phyloP scores from a whole-genome alignment of 1,284 basidiomycete species.

The Puccinia coronata region DNA sequence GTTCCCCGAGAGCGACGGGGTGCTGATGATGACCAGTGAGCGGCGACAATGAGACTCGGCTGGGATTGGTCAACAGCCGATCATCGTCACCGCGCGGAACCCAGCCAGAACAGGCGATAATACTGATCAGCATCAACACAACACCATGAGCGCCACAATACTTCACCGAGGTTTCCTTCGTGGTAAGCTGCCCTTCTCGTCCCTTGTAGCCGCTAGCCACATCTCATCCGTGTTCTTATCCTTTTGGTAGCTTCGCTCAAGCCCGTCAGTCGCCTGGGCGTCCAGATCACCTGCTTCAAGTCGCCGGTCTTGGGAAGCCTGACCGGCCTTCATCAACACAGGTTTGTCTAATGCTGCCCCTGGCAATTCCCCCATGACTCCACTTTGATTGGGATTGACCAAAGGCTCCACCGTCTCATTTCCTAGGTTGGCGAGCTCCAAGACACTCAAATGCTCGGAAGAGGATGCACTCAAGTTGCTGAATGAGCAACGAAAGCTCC shows the following conservation, averaged over 20 bases:
- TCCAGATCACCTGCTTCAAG: slow-evolving; percentile 3
- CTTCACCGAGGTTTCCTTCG: slow-evolving; percentile 5
- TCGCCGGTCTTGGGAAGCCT: slow-evolving; percentile 18
- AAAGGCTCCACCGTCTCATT: background rate
- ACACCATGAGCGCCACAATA: background rate
- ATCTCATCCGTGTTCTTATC: slow-evolving; percentile 2
- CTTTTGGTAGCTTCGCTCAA: slow-evolving; percentile 15
- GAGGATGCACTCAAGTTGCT: slow-evolving; percentile 68
- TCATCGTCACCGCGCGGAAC: too few relatives aligned
- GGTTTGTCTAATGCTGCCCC: background rate
- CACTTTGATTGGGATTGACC: background rate
- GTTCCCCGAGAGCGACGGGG: background rate
- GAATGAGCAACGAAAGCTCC: slow-evolving; percentile 78
- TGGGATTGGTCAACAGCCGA: slow-evolving; percentile 21
- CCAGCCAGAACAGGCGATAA: background rate
- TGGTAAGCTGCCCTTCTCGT: background rate
- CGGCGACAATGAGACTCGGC: background rate
- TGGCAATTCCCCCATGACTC: background rate
- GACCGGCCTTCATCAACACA: slow-evolving; percentile 15
- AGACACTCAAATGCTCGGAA: slow-evolving; percentile 60
- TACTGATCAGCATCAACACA: background rate
- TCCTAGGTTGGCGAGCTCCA: slow-evolving; percentile 33
- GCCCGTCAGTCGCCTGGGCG: slow-evolving; percentile 25
- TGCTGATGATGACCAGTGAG: background rate
- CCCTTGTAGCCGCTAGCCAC: background rate